Conservation (phyloP, 2,329 filamentous ascomycete species). For the Cytospora paraplurivora region DNA sequence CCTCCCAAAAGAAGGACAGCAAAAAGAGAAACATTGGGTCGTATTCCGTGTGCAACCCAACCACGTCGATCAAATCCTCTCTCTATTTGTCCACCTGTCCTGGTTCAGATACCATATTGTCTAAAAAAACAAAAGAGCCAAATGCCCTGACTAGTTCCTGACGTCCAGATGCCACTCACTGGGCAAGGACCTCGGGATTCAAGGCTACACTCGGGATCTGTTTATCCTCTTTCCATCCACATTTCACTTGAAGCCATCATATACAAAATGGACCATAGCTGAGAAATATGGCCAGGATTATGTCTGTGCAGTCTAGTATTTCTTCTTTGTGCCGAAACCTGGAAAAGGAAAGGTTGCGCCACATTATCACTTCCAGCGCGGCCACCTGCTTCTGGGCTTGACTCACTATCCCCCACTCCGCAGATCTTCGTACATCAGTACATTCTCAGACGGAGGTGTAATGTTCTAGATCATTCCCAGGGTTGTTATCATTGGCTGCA, state of each 20-base stretch:
- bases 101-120: not conserved
- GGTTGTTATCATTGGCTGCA: not conserved
- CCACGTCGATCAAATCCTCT: not conserved
- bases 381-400: slow-evolving; percentile 15
- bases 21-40: not conserved
- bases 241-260: slow-evolving; percentile 2
- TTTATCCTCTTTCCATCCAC: not conserved
- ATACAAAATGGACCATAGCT: not conserved
- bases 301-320: not conserved
- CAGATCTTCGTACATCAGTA: not conserved
- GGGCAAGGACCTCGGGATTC: not conserved
- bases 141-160: not conserved
- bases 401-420: not conserved
- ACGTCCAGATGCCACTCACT: not conserved
- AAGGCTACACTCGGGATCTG: too few relatives aligned
- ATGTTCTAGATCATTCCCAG: not conserved
- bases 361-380: slow-evolving; percentile 9
- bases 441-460: not conserved
- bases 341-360: slow-evolving; percentile 20
- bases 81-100: not conserved
- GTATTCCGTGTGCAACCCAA: slow-evolving; percentile 12
- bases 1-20: not conserved
- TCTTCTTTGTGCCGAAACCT: slow-evolving; percentile 3
- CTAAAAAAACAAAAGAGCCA: not conserved
- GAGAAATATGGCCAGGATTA: not conserved